Base-by-base conservation (phyloP, 2,329 filamentous ascomycete genomes). In the Rhynchosporium graminicola region DNA sequence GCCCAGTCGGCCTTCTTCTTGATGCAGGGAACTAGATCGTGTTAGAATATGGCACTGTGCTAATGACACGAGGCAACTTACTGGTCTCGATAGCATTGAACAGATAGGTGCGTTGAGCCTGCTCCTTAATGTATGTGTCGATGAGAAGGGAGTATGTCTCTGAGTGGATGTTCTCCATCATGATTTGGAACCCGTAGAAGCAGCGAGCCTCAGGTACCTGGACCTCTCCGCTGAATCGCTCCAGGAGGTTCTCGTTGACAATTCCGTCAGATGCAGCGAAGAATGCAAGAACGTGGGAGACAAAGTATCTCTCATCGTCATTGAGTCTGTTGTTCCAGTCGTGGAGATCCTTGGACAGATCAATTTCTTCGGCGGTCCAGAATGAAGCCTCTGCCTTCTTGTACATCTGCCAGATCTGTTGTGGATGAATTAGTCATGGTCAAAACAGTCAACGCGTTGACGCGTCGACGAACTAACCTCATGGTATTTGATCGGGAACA, bases 161-260 rank as follows among this genome's bases (percentile, higher is more conserved):
- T 15, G 95, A 97, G 85, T 99, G 95, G 74, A 99, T 97, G 82
- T 99, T 99, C 85, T 99, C 95, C 91, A 99, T 98, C 95, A 99
- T 99, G 82, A 98, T 98, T 83, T 99, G 95, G 86, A 99, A 99
- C 68, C 95, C 95, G 79, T 99, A 99, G 85, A 99, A 99, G 87
- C 95, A 99, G 74, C 95, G 92, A 68, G 95, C 95, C 81, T 99
- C 95, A 10, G 95, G 94, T 63, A 98, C 88, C 81, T 99, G 95
- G 36, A 99, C 94, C 80, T 99, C 95, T 69, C 86, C 88, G 74
- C 91, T 96, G 87, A 99, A 99, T 67, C 95, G 91, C 86, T 98
- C 93, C 64, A 99, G 88, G 29, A 99, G 84, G 83, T 99, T 99
- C 86, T 99, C 95, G 77, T 99, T 99, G 83, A 99, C 95, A 70